These are phyloP conservation scores for Phytopythium boreale DNA, from an alignment of 352 stramenopile species.

Conservation along the genomic window DNA sequence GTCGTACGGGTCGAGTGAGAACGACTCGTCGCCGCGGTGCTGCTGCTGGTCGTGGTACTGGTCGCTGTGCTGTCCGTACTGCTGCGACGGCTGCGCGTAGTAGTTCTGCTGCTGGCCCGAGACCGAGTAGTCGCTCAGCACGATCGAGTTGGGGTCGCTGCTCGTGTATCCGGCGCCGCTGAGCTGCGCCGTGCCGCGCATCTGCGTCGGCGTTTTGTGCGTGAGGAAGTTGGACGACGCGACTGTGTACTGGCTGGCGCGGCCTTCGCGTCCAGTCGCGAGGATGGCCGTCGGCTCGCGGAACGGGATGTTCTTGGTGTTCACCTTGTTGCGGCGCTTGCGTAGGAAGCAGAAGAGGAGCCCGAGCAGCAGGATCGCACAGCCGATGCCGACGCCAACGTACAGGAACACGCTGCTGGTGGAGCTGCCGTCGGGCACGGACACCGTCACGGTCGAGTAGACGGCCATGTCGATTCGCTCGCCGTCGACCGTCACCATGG, in stretches of 20 bases:
- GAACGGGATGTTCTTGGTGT: slow-evolving; percentile 76
- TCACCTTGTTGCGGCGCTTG: slow-evolving; percentile 50
- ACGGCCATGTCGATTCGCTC: slow-evolving; percentile 79
- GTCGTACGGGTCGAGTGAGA: slow-evolving; percentile 70
- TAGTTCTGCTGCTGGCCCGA: slow-evolving; percentile 7
- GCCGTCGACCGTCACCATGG: slow-evolving; percentile 69
- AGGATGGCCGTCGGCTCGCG: slow-evolving; percentile 40
- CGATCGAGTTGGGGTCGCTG: slow-evolving; percentile 29
- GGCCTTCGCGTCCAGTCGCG: slow-evolving; percentile 22
- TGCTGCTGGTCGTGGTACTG: slow-evolving; percentile 11
- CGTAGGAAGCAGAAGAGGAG: slow-evolving; percentile 71
- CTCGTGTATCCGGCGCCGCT: slow-evolving; percentile 37
- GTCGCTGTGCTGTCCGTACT: slow-evolving; percentile 5
- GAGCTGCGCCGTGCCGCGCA: slow-evolving; percentile 26
- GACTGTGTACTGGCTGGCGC: slow-evolving; percentile 53
- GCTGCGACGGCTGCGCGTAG: slow-evolving; percentile 9
- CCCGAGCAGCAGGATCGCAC: slow-evolving; percentile 56
- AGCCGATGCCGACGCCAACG: slow-evolving; percentile 65
- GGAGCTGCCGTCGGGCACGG: slow-evolving; percentile 40
- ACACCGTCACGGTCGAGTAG: slow-evolving; percentile 66
- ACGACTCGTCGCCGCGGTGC: slow-evolving; percentile 42
- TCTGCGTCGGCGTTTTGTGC: slow-evolving; percentile 48
- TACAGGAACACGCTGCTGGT: slow-evolving; percentile 62
- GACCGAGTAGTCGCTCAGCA: slow-evolving; percentile 28
- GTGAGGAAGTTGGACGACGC: slow-evolving; percentile 68